Base-by-base conservation (phyloP, 768 basidiomycete genomes). In the Termitomyces eurrhizus region DNA sequence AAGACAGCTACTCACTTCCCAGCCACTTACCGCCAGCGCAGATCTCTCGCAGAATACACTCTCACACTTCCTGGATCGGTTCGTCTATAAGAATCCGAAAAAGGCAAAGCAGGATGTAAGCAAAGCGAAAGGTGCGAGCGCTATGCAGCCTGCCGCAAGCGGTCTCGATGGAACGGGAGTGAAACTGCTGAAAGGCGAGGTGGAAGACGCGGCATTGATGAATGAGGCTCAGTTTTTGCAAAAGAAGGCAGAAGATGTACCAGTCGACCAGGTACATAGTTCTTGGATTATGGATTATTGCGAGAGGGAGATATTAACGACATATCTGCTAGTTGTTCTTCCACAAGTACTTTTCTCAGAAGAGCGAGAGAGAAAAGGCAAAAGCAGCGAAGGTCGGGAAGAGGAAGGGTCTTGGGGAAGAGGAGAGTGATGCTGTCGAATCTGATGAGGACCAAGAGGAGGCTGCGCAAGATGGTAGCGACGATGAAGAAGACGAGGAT, bases 21-120 rank as follows among this genome's bases (percentile, higher is more conserved):
- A 88, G 52, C 88, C 89, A 0, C 76, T 98, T 12, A 92, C 93
- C 0, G 89, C 91, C 11, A 88, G 85, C 9, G 83, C 93, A 0
- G 95, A 98, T 69, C 88, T 99, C 52, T 87, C 92, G 11, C 86
- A 94, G 59, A 95, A 97, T 76, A 95, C 95, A 0, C 84, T 98
- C 26, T 88, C 92, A 0, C 92, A 95, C 67, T 98, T 99, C 84
- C 83, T 98, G 44, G 97, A 98, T 70, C 86, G 95, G 2, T 98
- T 98, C 75, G 92, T 98, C 46, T 98, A 93, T 79, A 93, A 95
- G 73, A 98, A 98, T 71, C 88, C 95, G 1, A 98, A 98, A 77
- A 87, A 89, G 66, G 66, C 70, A 42, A 77, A 75, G 60, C 48
- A 61, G 26, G 72, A 62, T 32, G 60, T 62, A 13, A 68, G 56